Conservation (phyloP, 192 early-diverging fungal genomes). For the Backusella psychrophila region DNA sequence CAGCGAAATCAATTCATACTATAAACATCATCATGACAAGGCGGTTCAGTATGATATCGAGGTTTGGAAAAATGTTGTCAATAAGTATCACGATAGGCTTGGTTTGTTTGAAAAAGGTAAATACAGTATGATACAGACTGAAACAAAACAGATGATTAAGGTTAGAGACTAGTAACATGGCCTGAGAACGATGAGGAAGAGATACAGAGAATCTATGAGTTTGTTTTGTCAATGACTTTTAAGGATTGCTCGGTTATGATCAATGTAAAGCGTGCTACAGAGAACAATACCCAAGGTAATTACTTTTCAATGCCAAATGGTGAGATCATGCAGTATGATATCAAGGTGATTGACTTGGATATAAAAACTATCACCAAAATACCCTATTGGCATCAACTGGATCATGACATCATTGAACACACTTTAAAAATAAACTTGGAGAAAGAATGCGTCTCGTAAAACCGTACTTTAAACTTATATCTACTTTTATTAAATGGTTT, state of each 20-base stretch:
- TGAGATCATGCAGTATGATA: background rate
- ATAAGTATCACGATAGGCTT: background rate
- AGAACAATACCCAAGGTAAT: background rate
- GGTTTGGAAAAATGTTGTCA: conserved; percentile 26
- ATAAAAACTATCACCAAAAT: conserved; percentile 22
- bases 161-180: background rate
- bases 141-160: background rate
- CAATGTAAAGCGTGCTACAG: background rate
- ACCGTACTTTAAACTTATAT: background rate
- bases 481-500: background rate
- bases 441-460: background rate
- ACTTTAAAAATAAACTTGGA: background rate
- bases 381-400: conserved; percentile 30
- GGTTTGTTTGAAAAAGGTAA: background rate
- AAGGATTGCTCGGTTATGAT: conserved; percentile 39
- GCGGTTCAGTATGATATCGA: conserved; percentile 13
- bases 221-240: conserved; percentile 35
- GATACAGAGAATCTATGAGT: conserved; percentile 30
- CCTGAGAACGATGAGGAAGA: conserved; percentile 1
- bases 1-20: conserved; percentile 37
- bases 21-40: background rate
- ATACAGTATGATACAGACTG: background rate
- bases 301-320: background rate
- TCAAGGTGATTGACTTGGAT: conserved; percentile 29
- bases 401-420: conserved; percentile 22